Evolutionary conservation across 1,284 basidiomycete genomes (phyloP).

Genomic region (Puccinia coronata): DNA sequence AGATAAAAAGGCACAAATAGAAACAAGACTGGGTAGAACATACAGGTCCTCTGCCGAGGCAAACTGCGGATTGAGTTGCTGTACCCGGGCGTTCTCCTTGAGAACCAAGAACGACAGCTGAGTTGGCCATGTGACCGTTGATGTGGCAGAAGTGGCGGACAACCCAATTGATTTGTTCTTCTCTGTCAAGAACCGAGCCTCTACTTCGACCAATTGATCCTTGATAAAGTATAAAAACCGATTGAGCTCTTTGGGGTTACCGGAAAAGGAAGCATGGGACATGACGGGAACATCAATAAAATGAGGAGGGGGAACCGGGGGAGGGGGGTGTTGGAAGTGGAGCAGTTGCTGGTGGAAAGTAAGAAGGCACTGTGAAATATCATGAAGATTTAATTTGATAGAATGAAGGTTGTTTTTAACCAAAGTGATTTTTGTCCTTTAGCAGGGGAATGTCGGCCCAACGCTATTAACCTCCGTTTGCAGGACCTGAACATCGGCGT

Average conservation of each 20-base stretch:
- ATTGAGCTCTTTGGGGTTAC: conserved; percentile 1
- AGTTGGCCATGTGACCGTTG: not conserved
- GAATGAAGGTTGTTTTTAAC: too few relatives aligned
- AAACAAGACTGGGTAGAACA: not conserved
- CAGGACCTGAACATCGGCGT: too few relatives aligned
- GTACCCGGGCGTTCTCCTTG: conserved; percentile 9
- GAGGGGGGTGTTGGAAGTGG: too few relatives aligned
- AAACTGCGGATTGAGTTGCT: not conserved
- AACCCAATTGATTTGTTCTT: conserved; percentile 33
- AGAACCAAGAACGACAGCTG: not conserved
- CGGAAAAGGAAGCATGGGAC: too few relatives aligned
- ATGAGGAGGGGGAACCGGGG: too few relatives aligned
- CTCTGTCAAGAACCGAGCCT: not conserved
- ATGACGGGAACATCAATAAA: too few relatives aligned
- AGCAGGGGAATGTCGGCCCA: too few relatives aligned
- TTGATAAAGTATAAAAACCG: not conserved
- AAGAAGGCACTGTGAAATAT: too few relatives aligned
- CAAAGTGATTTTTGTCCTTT: too few relatives aligned
- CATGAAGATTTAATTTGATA: too few relatives aligned
- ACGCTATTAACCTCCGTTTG: too few relatives aligned
- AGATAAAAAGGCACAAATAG: not conserved
- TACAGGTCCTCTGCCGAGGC: not conserved
- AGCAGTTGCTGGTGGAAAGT: too few relatives aligned
- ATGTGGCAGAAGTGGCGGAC: not conserved
- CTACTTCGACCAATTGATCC: not conserved